Percentiles rank a stretch among this genome's conserved stretches.
Conservation (phyloP, 2,329 filamentous ascomycete genomes). For the Penicillium sumatraense region DNA sequence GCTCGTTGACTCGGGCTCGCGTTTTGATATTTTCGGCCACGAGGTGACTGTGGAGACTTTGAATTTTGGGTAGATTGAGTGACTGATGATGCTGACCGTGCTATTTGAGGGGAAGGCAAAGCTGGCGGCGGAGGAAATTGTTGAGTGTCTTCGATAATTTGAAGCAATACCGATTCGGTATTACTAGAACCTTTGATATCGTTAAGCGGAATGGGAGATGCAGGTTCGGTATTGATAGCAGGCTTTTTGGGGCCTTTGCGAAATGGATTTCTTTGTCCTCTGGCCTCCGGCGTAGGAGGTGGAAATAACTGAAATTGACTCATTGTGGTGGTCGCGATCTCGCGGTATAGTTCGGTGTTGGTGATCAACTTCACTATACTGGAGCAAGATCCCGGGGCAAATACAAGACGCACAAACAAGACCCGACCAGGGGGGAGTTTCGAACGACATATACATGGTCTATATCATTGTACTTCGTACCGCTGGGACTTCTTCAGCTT, state of each 20-base stretch:
- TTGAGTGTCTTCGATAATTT: conserved; percentile 44
- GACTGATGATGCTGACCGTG: conserved; percentile 22
- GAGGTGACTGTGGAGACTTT: conserved; percentile 20
- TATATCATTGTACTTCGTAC: no score
- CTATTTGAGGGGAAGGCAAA: conserved; percentile 20
- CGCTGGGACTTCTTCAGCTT: not conserved
- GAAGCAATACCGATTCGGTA: conserved; percentile 43
- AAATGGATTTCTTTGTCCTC: conserved; percentile 40
- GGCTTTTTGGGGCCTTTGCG: conserved; percentile 33
- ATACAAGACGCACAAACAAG: conserved; percentile 4
- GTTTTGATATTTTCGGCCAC: conserved; percentile 20
- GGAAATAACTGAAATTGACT: conserved; percentile 49
- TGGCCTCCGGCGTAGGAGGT: conserved; percentile 35
- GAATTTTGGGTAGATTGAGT: conserved; percentile 16
- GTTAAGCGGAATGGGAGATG: conserved; percentile 34
- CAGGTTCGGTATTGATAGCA: conserved; percentile 24
- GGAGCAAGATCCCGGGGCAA: not conserved
- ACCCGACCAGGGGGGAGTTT: conserved; percentile 20
- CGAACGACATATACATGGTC: conserved; percentile 29
- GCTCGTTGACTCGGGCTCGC: conserved; percentile 13
- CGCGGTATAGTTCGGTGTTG: conserved; percentile 2
- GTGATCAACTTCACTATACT: conserved; percentile 6
- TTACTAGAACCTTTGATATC: conserved; percentile 32
- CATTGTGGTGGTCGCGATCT: conserved; percentile 31
- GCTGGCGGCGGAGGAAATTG: conserved; percentile 31